phyloP scores from a whole-genome alignment of 2,329 filamentous ascomycete genomes.

The Chrysoporthe austroafricana region DNA sequence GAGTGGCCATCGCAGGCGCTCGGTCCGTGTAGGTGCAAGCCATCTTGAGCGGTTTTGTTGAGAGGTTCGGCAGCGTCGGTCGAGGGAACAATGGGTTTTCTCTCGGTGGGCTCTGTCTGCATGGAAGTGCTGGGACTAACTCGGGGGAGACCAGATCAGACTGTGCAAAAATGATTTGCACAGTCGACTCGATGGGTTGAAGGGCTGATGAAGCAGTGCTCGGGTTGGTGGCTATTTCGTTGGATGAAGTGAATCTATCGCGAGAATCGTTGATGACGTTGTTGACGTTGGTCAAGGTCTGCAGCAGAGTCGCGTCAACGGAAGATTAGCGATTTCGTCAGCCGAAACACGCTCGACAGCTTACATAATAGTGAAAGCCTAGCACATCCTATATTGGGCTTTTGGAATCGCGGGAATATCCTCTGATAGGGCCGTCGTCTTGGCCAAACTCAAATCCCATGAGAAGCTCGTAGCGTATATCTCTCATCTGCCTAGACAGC shows the following conservation, averaged over 20 bases:
- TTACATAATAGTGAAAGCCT: background rate
- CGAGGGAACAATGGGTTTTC: conserved; percentile 47
- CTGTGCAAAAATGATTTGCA: conserved; percentile 57
- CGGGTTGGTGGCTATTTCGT: conserved; percentile 13
- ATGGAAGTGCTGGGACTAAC: conserved; percentile 58
- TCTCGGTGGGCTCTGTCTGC: conserved; percentile 61
- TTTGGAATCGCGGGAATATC: background rate
- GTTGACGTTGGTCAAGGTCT: conserved; percentile 8
- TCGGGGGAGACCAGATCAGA: conserved; percentile 41
- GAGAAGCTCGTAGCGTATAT: too few relatives aligned
- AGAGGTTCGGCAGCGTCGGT: conserved; percentile 41
- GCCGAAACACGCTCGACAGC: background rate
- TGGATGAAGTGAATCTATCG: conserved; percentile 17
- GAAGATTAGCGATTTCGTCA: background rate
- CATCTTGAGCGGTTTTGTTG: conserved; percentile 56
- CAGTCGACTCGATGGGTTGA: conserved; percentile 44
- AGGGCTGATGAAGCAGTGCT: conserved; percentile 14
- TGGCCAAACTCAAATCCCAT: too few relatives aligned
- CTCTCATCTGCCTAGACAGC: too few relatives aligned
- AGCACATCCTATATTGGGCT: background rate
- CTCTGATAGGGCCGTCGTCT: too few relatives aligned
- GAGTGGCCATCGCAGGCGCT: conserved; percentile 41
- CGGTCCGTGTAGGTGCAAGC: conserved; percentile 52
- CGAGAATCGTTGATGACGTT: conserved; percentile 23
- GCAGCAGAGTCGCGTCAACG: conserved; percentile 1